Evolutionary conservation across 129 eudicot species (phyloP).

Genomic region (Saposhnikovia divaricata): DNA sequence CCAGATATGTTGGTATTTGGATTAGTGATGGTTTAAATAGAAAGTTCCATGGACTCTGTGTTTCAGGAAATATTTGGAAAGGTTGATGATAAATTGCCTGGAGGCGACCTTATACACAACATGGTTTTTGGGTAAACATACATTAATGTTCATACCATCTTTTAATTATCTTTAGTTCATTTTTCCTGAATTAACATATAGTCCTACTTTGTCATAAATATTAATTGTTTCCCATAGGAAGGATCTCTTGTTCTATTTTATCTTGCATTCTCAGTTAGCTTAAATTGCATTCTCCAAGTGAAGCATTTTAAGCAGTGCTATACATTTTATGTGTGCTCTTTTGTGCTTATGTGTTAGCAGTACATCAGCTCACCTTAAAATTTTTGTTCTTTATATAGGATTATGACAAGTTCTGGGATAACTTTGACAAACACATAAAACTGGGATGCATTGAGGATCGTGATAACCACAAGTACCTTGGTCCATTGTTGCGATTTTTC

Average conservation of each 20-base stretch:
- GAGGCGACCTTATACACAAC: too few relatives aligned
- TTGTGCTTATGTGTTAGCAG: neutral
- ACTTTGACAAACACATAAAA: constrained; percentile 84
- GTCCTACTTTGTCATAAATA: too few relatives aligned
- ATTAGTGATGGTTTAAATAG: too few relatives aligned
- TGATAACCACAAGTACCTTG: constrained; percentile 88
- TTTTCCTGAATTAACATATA: too few relatives aligned
- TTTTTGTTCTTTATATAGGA: constrained; percentile 36
- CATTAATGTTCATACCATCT: too few relatives aligned
- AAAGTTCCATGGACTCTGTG: too few relatives aligned
- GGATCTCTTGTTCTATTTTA: constrained; percentile 10
- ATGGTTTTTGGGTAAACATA: too few relatives aligned
- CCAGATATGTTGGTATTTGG: too few relatives aligned
- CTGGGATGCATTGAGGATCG: constrained; percentile 91
- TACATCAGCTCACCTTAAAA: neutral
- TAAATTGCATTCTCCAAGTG: neutral
- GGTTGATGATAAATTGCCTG: too few relatives aligned
- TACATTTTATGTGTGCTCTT: neutral
- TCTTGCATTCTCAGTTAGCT: neutral
- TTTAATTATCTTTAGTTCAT: too few relatives aligned
- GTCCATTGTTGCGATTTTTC: constrained; percentile 78
- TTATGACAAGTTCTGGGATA: constrained; percentile 88
- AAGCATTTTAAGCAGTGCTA: neutral
- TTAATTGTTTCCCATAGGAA: too few relatives aligned
- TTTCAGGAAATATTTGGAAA: too few relatives aligned